Conservation (phyloP, 129 eudicot genomes). For the Helianthus annuus region HanXRQr2.0-SUNRISE NC_035443.2:52778685-52779184, state of each 20-base stretch:
- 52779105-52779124: background rate
- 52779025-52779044: slow-evolving; percentile 5
- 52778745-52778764: background rate
- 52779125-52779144: background rate
- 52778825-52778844: background rate
- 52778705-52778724: too few relatives aligned
- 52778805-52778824: slow-evolving; percentile 1
- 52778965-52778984: slow-evolving; percentile 22
- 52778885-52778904: slow-evolving; percentile 37
- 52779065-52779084: background rate
- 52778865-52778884: slow-evolving; percentile 28
- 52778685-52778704: too few relatives aligned
- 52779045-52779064: slow-evolving; percentile 13
- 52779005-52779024: background rate
- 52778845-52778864: slow-evolving; percentile 12
- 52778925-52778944: slow-evolving; percentile 30
- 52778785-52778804: background rate
- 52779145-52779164: background rate
- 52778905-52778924: slow-evolving; percentile 29
- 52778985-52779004: slow-evolving; percentile 11
- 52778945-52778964: slow-evolving; percentile 39
- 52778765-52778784: background rate
- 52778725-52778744: too few relatives aligned
- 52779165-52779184: too few relatives aligned
- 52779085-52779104: background rate